Percentiles rank a stretch among this genome's conserved stretches.
Conservation (phyloP, 768 basidiomycete species). For the Leccinellum albellum region DNA sequence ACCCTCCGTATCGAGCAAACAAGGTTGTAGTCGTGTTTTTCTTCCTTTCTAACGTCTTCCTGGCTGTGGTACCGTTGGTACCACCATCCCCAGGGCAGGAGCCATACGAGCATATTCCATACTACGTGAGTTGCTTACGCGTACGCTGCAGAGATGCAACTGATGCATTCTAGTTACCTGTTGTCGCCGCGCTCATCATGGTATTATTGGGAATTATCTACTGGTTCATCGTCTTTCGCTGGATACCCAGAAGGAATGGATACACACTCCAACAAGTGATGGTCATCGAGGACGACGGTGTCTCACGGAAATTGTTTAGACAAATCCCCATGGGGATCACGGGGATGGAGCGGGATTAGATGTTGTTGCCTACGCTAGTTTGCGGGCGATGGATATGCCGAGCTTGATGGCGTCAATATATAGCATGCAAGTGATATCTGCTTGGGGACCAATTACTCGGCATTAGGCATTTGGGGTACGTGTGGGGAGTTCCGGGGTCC, state of each 20-base stretch:
- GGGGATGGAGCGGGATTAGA: conserved; percentile 2
- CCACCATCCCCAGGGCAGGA: conserved; percentile 52
- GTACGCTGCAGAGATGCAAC: not conserved
- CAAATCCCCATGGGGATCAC: conserved; percentile 28
- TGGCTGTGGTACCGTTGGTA: conserved; percentile 58
- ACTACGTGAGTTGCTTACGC: conserved; percentile 50
- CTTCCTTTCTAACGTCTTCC: conserved; percentile 62
- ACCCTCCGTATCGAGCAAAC: conserved; percentile 61
- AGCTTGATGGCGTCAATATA: not conserved
- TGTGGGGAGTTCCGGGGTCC: conserved; percentile 5
- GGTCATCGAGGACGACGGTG: conserved; percentile 53
- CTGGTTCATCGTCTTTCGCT: conserved; percentile 52
- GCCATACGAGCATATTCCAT: conserved; percentile 58
- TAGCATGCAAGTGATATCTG: not conserved
- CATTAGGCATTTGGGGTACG: too few species aligned
- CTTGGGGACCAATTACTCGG: not conserved
- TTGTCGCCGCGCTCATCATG: conserved; percentile 43
- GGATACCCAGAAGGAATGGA: conserved; percentile 45
- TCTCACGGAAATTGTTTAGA: conserved; percentile 50
- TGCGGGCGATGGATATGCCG: not conserved
- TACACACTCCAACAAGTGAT: conserved; percentile 49
- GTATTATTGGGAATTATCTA: conserved; percentile 50
- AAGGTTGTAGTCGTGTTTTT: conserved; percentile 48
- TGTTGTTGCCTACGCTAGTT: not conserved
- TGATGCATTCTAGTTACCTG: conserved; percentile 41